Base-by-base conservation (phyloP, 495 filamentous ascomycete species). In the Neurospora sp. region DNA sequence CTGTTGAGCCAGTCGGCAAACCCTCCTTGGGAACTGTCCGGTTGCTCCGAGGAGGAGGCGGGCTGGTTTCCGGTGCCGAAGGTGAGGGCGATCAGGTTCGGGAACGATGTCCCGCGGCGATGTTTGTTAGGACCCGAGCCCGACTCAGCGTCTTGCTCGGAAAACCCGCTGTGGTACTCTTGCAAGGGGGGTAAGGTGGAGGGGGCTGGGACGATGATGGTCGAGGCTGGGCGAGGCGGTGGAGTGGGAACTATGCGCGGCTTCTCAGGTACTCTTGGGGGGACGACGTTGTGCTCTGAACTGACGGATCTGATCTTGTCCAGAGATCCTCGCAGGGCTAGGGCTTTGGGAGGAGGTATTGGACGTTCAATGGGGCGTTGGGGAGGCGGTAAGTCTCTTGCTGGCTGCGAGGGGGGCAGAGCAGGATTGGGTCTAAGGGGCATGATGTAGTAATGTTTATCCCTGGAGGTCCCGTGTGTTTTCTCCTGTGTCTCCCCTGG, bases 101-200 rank as follows among this genome's bases (percentile, higher is more conserved):
- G 81, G 18, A 82, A 81, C 0, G 83, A 86, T 59, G 81, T 78
- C 73, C 84, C 83, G n/a, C 84, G 81, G 54, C 82, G 83, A 69
- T 85, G 83, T 23, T 77, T 73, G 62, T 66, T 71, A 46, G 73
- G 69, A 20, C 39, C 78, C 20, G 73, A 75, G 23, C 73, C 71
- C 12, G 74, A 73, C 44, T 70, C 74, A 74, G 73, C 73, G 72
- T 79, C 78, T 69, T 76, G 79, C 78, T 80, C 78, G 38, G 77
- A 71, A 66, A 75, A 81, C 72, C 77, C 81, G 48, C 79, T 82
- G 77, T 82, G 81, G 71, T 82, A 81, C 59, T 82, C 81, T 39
- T 78, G 74, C 23, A 80, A 71, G 8, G 79, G 79, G 11, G 78
- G 71, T 10, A 80, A 77, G 39, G 31, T 31, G 31, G 54, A 66